Base-by-base conservation (phyloP, 257 asterid genomes). In the Solanum bulbocastanum region DNA sequence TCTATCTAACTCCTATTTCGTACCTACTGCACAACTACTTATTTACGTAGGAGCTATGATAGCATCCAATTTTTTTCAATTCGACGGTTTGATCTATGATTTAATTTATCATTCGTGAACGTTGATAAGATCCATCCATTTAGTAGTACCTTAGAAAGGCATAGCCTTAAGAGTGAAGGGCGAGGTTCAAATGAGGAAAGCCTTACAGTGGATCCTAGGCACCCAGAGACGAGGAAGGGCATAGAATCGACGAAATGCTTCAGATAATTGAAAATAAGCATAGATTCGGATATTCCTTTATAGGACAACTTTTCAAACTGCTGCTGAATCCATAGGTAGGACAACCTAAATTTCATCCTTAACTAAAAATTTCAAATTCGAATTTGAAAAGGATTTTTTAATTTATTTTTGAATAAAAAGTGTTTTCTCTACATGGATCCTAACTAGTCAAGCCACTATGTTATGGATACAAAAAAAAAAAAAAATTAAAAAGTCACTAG, bases 261-360 rank as follows among this genome's bases (percentile, higher is more conserved):
- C 10, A 0, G 10, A 0, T 52, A 52, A 2, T 18, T 52, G 4
- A 16, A 52, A 52, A 52, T 52, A 52, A 52, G 23, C 23, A 18
- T 52, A 52, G n/a, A 0, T 52, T 0, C 4, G 0, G 23, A 16
- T 23, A 52, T 52, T 18, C 9, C 4, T 52, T 0, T 1, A 18
- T 52, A 52, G 62, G 62, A 0, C 2, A 52, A 52, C n/a, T 18
- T 52, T 52, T 52, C 62, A 0, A 52, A 52, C 10, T 20, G n/a
- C 1, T 52, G 2, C 2, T 52, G 9, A 52, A 52, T 52, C 0
- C 1, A 16, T 52, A 16, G 23, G 0, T 6, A 52, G 62, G 62
- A 52, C 9, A 52, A 52, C 10, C 62, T 52, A 52, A 0, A 52
- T 52, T 16, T 56, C 4, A 56, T 18, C 65, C 62, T 56, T 56